These are phyloP conservation scores for Syzygium oleosum DNA, from an alignment of 345 rosid genomes.

Conservation along the genomic window DNA sequence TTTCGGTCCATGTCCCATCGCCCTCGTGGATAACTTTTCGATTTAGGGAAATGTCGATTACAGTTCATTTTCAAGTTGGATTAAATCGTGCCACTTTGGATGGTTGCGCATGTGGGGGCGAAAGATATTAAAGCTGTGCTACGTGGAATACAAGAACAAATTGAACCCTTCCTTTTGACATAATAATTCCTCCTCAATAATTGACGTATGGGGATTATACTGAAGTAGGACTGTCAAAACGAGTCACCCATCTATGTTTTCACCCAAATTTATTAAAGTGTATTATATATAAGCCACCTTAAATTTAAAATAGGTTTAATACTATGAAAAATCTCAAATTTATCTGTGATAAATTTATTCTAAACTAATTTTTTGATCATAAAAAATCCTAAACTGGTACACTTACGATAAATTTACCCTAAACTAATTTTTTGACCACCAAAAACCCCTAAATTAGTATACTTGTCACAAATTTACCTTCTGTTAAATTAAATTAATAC, in stretches of 20 bases:
- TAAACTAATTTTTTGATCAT: no score
- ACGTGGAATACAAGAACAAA: not conserved
- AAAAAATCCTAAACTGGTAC: no score
- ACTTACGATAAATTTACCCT: fast-evolving
- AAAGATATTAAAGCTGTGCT: not conserved
- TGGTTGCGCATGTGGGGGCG: not conserved
- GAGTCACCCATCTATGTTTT: not conserved
- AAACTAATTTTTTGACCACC: fast-evolving
- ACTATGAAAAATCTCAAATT: no score
- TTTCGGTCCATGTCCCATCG: not conserved
- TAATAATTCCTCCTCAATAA: not conserved
- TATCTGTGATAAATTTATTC: no score
- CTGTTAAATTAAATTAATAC: fast-evolving
- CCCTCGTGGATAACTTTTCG: not conserved
- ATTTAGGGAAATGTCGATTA: not conserved
- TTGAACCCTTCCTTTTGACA: not conserved
- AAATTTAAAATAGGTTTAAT: no score
- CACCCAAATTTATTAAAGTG: no score
- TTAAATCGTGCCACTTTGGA: not conserved
- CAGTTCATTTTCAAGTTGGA: not conserved
- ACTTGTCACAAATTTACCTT: no score
- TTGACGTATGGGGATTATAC: not conserved
- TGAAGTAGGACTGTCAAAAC: not conserved
- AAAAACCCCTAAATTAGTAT: fast-evolving
- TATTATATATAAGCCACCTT: no score